Evolutionary conservation across 2,329 filamentous ascomycete genomes (phyloP), one percentile per base, ranked within the genome.

Genomic region (Diaporthe vaccinii): DNA sequence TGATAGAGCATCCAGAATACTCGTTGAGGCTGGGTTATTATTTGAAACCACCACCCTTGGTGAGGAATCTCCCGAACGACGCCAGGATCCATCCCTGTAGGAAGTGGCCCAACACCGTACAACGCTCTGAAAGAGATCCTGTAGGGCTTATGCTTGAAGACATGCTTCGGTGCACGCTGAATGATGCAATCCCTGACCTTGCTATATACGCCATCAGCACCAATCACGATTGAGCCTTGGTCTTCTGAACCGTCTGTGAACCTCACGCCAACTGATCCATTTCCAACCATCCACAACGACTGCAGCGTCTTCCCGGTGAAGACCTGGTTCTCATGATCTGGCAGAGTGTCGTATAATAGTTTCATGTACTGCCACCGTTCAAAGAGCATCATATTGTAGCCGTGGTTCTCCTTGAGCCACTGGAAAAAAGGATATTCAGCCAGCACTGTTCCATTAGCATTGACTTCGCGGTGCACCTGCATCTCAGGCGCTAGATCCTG

Each of bases 271-370:
- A 49, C 41, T 46, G 9, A 6, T n/a, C n/a, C 41, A 49, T 46
- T 4, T 17, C 15, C 12, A 14, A 46, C 8, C 25, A 31, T 65
- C 17, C 28, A n/a, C 9, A 67, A 9, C 41, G 41, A n/a, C 20
- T 49, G 44, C 9, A 67, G 20, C 3, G 41, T 67, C 44, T 67
- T 67, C 4, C 41, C 28, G 28, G 44, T 49, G 22, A 67, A n/a
- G 1, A 67, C 41, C 4, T 25, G 61, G 25, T 12, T 51, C 44
- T 67, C 28, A 51, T 5, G 7, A 20, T 49, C 41, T 31, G 44
- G 44, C 7, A 67, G 28, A n/a, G 28, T 67, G 31, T 67, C 44
- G 41, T 67, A n/a, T 67, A 76, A 90, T 92, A 82, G 80, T 36
- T 34, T 34, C 28, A 51, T 49, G 12, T 49, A 67, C 28, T 67